Evolutionary conservation across 1,284 basidiomycete genomes (phyloP), one percentile per base, ranked within the genome.

Genomic region (Neolentinus lepideus): DNA sequence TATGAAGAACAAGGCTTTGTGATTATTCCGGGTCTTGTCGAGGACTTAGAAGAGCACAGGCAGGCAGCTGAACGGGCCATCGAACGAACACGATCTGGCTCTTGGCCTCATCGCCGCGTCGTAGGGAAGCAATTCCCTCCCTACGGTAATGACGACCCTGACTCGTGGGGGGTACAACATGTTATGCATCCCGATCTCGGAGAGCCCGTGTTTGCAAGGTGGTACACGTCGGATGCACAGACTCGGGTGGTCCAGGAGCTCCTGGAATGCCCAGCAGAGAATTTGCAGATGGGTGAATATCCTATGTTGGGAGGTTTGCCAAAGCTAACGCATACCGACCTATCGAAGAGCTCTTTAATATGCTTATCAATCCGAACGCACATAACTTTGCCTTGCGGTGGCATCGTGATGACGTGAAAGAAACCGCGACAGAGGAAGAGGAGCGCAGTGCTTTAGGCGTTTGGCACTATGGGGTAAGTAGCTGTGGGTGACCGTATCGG

Each of bases 91-190:
- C 81, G 90, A 14, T 57, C 71, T 0, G 87, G 87, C 2, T 60
- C 69, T 8, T 93, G 90, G 91, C 71, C 78, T 0, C 75, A 88
- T 61, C 75, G 85, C 1, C 79, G 90, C 47, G 83, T 84, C 0
- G 88, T 93, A 12, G 90, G 91, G 12, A 86, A 85, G 59, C 88
- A 90, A 65, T 93, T 92, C 61, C 90, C 91, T 1, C 90, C 90
- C 0, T 92, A 78, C 64, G 81, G 77, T 52, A 70, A 78, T 29
- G 75, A 75, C 33, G 69, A 78, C 52, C 76, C 78, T 1, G 88
- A 92, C 67, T 82, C 82, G 2, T 92, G 90, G 89, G 89, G 89
- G 1, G 83, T 90, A 8, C 88, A 90, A 62, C 87, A 90, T 63
- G 67, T 88, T 50, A 90, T 91, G 88, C 87, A 91, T 63, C 88